phyloP scores from a whole-genome alignment of 176 grass and related monocot genomes.

The Rhynchospora breviuscula region DNA sequence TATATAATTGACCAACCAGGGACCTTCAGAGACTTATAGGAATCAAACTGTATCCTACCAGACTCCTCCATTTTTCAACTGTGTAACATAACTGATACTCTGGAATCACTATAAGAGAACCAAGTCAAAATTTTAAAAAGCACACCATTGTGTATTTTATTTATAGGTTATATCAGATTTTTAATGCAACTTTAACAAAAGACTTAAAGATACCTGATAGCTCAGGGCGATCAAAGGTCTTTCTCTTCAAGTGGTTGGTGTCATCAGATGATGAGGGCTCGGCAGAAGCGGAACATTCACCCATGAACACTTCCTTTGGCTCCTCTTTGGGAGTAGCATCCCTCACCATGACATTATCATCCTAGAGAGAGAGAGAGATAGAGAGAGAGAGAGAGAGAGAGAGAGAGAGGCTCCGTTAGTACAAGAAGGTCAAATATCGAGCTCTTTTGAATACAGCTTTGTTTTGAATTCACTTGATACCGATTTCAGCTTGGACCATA shows the following conservation, averaged over 20 bases:
- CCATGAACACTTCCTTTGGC: slow-evolving; percentile 45
- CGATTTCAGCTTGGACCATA: neutral
- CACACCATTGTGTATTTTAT: neutral
- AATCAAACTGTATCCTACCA: neutral
- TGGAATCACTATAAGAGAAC: neutral
- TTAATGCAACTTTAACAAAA: slow-evolving; percentile 3
- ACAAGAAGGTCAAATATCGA: neutral
- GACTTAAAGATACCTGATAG: slow-evolving; percentile 45
- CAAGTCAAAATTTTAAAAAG: neutral
- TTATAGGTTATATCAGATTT: neutral
- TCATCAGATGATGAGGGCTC: slow-evolving; percentile 45
- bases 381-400: neutral
- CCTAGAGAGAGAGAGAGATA: slow-evolving; percentile 17
- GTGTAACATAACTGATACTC: neutral
- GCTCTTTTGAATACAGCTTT: neutral
- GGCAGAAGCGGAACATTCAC: slow-evolving; percentile 21
- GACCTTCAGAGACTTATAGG: neutral
- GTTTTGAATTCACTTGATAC: neutral
- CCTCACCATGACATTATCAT: slow-evolving; percentile 38
- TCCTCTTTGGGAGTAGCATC: slow-evolving; percentile 47
- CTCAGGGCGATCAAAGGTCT: slow-evolving; percentile 31
- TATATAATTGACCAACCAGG: neutral
- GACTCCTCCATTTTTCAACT: neutral
- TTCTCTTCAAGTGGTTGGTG: slow-evolving; percentile 50
- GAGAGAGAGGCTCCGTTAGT: neutral